Conservation (phyloP, 2,329 filamentous ascomycete genomes). For the Zarea fungicola region DNA sequence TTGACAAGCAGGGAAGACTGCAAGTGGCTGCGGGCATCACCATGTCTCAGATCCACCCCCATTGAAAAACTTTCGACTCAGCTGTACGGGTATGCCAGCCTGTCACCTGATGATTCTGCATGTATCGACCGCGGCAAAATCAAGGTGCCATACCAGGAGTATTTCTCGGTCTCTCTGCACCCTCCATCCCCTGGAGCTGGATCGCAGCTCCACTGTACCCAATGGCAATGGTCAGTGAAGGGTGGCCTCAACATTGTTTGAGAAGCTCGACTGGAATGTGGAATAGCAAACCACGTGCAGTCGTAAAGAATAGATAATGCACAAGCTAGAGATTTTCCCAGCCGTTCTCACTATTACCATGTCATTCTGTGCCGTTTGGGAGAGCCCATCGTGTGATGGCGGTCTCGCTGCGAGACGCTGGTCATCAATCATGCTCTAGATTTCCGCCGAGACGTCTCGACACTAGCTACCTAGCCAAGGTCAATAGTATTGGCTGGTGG, state of each 20-base stretch:
- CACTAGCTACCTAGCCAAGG: not conserved
- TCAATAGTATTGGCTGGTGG: not conserved
- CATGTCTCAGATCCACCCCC: conserved; percentile 11
- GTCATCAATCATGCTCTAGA: not conserved
- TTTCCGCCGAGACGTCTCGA: conserved; percentile 3
- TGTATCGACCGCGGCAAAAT: not conserved
- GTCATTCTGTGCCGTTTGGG: not conserved
- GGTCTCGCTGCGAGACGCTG: not conserved
- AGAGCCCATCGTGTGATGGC: not conserved
- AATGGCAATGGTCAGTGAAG: not conserved
- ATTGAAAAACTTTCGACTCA: not conserved
- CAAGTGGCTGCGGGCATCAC: conserved; percentile 1
- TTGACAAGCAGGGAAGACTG: not conserved
- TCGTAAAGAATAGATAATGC: conserved; percentile 1
- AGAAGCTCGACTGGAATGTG: not conserved
- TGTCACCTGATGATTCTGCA: not conserved
- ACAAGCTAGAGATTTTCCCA: not conserved
- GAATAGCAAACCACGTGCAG: conserved; percentile 8
- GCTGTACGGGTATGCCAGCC: conserved; percentile 3
- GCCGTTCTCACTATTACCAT: not conserved
- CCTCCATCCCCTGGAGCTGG: not conserved
- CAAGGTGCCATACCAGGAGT: not conserved
- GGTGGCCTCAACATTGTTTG: not conserved
- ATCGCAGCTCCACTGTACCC: not conserved
- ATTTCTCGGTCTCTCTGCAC: not conserved